Conservation (phyloP, 306 rosid genomes). For the Prunus persica region Prunus_persica_NCBIv2 NC_034010.1:25509501-25510000, state of each 20-base stretch:
- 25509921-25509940: conserved; percentile 56
- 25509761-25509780: conserved; percentile 54
- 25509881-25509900: conserved; percentile 47
- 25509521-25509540: conserved; percentile 66
- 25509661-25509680: conserved; percentile 54
- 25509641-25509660: conserved; percentile 48
- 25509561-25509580: conserved; percentile 41
- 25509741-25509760: conserved; percentile 67
- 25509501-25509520: conserved; percentile 88
- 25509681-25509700: conserved; percentile 60
- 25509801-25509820: conserved; percentile 53
- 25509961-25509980: conserved; percentile 59
- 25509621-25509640: conserved; percentile 48
- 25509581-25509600: conserved; percentile 44
- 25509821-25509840: conserved; percentile 44
- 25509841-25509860: conserved; percentile 51
- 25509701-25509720: conserved; percentile 57
- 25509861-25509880: conserved; percentile 55
- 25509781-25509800: conserved; percentile 45
- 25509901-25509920: conserved; percentile 60
- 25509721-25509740: conserved; percentile 57
- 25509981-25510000: conserved; percentile 63
- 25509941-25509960: conserved; percentile 56
- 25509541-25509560: conserved; percentile 56
- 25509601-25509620: conserved; percentile 42